Evolutionary conservation across 441 rosid species (phyloP).

Genomic region (Biscutella auriculata): DNA sequence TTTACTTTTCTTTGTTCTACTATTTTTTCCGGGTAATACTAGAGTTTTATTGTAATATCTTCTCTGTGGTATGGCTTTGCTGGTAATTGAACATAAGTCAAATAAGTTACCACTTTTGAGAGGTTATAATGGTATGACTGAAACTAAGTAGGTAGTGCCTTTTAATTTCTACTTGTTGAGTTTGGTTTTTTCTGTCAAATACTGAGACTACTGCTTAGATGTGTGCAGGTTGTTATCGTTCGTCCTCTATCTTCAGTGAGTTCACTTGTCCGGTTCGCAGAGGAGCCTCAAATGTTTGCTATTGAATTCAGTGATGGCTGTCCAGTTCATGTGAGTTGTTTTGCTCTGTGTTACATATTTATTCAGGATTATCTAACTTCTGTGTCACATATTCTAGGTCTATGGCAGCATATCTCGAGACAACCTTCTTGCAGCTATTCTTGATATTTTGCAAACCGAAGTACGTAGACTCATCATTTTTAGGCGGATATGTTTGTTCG

Average conservation of each 20-base stretch:
- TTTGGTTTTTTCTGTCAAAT: slow-evolving; percentile 34
- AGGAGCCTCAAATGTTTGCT: slow-evolving; percentile 99
- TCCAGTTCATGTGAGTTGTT: slow-evolving; percentile 83
- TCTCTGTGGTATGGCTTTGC: not conserved
- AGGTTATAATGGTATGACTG: not conserved
- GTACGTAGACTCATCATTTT: slow-evolving; percentile 50
- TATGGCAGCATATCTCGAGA: slow-evolving; percentile 97
- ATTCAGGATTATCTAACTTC: slow-evolving; percentile 21
- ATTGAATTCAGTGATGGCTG: slow-evolving; percentile 95
- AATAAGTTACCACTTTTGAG: not conserved
- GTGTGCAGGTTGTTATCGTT: slow-evolving; percentile 95
- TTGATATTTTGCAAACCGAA: slow-evolving; percentile 91
- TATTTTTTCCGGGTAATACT: not conserved
- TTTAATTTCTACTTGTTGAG: not conserved
- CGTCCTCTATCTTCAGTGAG: slow-evolving; percentile 88
- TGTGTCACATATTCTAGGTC: slow-evolving; percentile 42
- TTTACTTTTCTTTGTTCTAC: not conserved
- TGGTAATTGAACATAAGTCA: not conserved
- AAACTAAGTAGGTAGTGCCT: not conserved
- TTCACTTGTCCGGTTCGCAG: slow-evolving; percentile 90
- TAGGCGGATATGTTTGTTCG: slow-evolving; percentile 12
- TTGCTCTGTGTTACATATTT: slow-evolving; percentile 6
- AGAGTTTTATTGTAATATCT: not conserved
- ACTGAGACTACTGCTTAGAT: slow-evolving; percentile 81
- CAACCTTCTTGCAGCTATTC: slow-evolving; percentile 91